phyloP scores from a whole-genome alignment of 257 asterid species.

The Primulina eburnea region DNA sequence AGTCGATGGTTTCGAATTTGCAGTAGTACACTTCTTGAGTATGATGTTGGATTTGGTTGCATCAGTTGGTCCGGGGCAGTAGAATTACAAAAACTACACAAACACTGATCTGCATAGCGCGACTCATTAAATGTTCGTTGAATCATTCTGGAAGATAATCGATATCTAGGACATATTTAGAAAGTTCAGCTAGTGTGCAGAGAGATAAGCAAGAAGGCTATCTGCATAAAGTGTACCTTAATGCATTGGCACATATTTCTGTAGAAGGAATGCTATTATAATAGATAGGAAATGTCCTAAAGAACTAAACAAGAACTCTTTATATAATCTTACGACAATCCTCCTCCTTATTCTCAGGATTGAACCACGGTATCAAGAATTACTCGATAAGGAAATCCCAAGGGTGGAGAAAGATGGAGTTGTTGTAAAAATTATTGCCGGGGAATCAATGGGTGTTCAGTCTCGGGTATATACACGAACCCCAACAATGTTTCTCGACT shows the following conservation, averaged over 20 bases:
- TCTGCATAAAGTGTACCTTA: too few relatives aligned
- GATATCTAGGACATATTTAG: background rate
- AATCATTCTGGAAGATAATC: background rate
- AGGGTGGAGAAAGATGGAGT: constrained; percentile 70
- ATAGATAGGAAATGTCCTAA: background rate
- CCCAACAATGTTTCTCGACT: constrained; percentile 88
- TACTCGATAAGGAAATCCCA: constrained; percentile 58
- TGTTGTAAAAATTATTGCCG: constrained; percentile 73
- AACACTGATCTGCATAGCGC: background rate
- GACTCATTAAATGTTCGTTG: background rate
- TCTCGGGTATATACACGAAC: constrained; percentile 81
- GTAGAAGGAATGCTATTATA: background rate
- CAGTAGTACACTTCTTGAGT: background rate
- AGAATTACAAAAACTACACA: background rate
- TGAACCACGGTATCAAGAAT: constrained; percentile 83
- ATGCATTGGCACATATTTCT: background rate
- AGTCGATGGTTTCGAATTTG: background rate
- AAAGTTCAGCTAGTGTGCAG: background rate
- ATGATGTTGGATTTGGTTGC: background rate
- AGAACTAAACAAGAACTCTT: too few relatives aligned
- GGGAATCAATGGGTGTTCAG: constrained; percentile 85
- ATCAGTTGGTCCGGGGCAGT: background rate
- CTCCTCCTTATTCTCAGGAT: constrained; percentile 45
- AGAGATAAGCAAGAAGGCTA: background rate
- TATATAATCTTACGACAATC: background rate